Percentiles rank a stretch among this genome's conserved stretches.
These are phyloP conservation scores for Mycena sanguinolenta DNA, from an alignment of 768 basidiomycete species.

Conservation along the genomic window DNA sequence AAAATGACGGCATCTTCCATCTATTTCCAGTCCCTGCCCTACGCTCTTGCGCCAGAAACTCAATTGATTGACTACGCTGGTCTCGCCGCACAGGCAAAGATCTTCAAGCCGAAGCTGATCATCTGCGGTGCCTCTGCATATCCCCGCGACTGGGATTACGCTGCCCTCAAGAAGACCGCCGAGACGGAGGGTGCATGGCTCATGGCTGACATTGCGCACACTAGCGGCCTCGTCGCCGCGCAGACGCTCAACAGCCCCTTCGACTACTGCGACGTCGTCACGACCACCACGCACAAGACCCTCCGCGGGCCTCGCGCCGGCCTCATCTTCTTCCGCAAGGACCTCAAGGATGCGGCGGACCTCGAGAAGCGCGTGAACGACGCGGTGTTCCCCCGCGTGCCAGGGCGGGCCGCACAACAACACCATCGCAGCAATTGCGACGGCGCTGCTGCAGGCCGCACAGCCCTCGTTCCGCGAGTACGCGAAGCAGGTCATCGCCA, in stretches of 20 bases:
- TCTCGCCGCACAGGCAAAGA: slow-evolving; percentile 87
- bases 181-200: slow-evolving; percentile 92
- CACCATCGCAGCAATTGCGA: slow-evolving; percentile 96
- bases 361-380: slow-evolving; percentile 98
- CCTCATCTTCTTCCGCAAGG: slow-evolving; percentile 98
- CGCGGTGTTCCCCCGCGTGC: slow-evolving; percentile 99
- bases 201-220: slow-evolving; percentile 98
- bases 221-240: slow-evolving; percentile 94
- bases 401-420: slow-evolving; percentile 99
- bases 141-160: slow-evolving; percentile 98
- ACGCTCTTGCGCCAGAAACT: slow-evolving; percentile 83
- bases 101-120: slow-evolving; percentile 95
- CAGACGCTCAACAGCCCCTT: slow-evolving; percentile 93
- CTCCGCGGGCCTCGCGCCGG: slow-evolving; percentile 98
- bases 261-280: slow-evolving; percentile 96
- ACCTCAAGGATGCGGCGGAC: slow-evolving; percentile 83
- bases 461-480: slow-evolving; percentile 92
- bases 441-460: slow-evolving; percentile 90
- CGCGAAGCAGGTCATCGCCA: slow-evolving; percentile 94
- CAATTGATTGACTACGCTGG: slow-evolving; percentile 91
- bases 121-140: slow-evolving; percentile 99
- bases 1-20: slow-evolving; percentile 99
- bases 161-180: slow-evolving; percentile 81
- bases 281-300: slow-evolving; percentile 99
- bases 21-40: slow-evolving; percentile 99